Conservation (phyloP, 1,139 yeast species). For the Meyerozyma smithsonii region DNA sequence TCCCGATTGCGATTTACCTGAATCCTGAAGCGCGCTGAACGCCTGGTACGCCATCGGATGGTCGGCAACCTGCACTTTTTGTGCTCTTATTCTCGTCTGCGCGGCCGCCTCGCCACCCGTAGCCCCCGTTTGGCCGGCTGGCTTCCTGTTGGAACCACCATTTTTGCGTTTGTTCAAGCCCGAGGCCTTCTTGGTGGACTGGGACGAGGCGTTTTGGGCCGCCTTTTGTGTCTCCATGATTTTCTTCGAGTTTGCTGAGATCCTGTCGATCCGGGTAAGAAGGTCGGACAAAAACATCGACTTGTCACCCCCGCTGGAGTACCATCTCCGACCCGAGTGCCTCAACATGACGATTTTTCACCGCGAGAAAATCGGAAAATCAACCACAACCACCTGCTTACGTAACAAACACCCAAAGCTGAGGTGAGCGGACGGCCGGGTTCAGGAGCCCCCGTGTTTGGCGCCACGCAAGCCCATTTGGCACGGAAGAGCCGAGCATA, state of each 20-base stretch:
- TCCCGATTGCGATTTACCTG: background rate
- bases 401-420: background rate
- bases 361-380: background rate
- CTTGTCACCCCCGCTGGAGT: constrained; percentile 5
- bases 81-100: constrained; percentile 2
- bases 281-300: constrained; percentile 25
- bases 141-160: background rate
- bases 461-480: too few species aligned
- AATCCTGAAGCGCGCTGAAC: constrained; percentile 1
- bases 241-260: constrained; percentile 18
- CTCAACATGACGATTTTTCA: background rate
- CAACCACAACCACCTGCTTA: background rate
- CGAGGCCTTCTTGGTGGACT: constrained; percentile 2
- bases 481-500: too few species aligned
- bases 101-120: background rate
- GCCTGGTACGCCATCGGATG: constrained; percentile 17
- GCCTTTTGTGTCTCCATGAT: background rate
- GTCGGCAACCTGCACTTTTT: constrained; percentile 15
- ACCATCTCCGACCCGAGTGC: constrained; percentile 1
- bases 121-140: constrained; percentile 1
- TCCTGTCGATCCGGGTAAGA: constrained; percentile 32
- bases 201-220: background rate
- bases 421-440: too few species aligned
- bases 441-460: too few species aligned
- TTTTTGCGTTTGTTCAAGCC: background rate